Conservation (phyloP, 2,329 filamentous ascomycete species). For the Colletotrichum sp. region DNA sequence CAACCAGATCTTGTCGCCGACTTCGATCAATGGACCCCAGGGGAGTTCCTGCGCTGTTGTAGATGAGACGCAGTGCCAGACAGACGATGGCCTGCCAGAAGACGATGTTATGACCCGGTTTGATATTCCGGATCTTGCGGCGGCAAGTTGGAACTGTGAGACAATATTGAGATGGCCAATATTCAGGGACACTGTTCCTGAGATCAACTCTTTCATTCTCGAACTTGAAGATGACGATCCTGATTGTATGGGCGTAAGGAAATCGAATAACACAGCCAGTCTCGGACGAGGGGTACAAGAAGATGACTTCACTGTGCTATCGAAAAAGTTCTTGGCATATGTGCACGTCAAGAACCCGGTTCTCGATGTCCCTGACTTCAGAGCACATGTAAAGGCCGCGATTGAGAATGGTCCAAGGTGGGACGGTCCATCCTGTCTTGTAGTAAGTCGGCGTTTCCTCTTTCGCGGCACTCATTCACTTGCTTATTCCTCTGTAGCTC, state of each 20-base stretch:
- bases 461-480: no score
- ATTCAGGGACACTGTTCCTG: conserved; percentile 26
- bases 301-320: conserved; percentile 30
- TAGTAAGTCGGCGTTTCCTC: conserved; percentile 24
- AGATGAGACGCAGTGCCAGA: not conserved
- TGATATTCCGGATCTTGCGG: conserved; percentile 18
- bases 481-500: conserved; percentile 23
- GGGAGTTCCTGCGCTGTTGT: not conserved
- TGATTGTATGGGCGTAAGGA: not conserved
- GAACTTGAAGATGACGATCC: conserved; percentile 20
- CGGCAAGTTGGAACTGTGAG: conserved; percentile 25
- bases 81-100: not conserved
- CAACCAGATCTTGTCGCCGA: not conserved
- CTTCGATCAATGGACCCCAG: not conserved
- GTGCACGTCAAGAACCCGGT: conserved; percentile 39
- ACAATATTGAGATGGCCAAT: conserved; percentile 34
- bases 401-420: conserved; percentile 30
- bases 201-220: conserved; percentile 23
- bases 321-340: conserved; percentile 32
- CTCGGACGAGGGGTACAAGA: conserved; percentile 28
- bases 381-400: conserved; percentile 25
- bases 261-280: not conserved
- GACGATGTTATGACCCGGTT: conserved; percentile 8
- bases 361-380: conserved; percentile 26
- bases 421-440: conserved; percentile 32